Base-by-base conservation (phyloP, 1,284 basidiomycete species). In the Tylopilus orsonianus region DNA sequence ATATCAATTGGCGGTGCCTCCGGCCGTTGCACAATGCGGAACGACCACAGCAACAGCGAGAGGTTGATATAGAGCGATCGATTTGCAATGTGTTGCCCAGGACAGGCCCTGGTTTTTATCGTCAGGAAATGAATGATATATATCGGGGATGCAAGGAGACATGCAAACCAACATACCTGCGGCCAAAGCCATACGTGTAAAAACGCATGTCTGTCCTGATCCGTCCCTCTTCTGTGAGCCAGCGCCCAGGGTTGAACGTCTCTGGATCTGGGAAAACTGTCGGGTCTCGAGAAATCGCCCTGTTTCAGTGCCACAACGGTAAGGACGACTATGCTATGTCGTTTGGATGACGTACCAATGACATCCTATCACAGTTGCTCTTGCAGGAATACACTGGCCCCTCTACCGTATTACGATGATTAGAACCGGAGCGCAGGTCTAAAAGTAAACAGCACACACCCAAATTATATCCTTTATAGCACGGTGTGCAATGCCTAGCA, bases 391-490 rank as follows among this genome's bases (percentile, higher is more conserved):
- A 14, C 53, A 48, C 6, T 45, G 36, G 29, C 59, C 54, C 19
- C 19, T 47, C 57, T 59, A 18, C 38, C 40, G 2, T 3, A 44
- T 13, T 46, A n/a, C 13, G 2, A 33, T 19, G 34, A 8, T 45
- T 18, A 42, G 7, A 10, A 27, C 1, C 19, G 4, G 2, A 6
- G 7, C 3, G 8, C 16, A 32, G 5, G 23, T 24, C 6, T 5
- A 5, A 13, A 37, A 8, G n/a, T 41, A 38, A 2, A 39, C 18
- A 2, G 36, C 18, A 2, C 60, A 5, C 44, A 72, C 72, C 64
- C 68, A 74, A 24, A 66, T 48, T 6, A 74, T 65, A 38, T 74
- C 72, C 37, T 66, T 64, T 9, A 56, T 71, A 0, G 71, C 61
- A 22, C 65, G 59, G 39, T 73, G 72, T 5, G 64, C 48, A 26